phyloP scores from a whole-genome alignment of 371 early-diverging fungal genomes.

The Entomophthora muscae region DNA sequence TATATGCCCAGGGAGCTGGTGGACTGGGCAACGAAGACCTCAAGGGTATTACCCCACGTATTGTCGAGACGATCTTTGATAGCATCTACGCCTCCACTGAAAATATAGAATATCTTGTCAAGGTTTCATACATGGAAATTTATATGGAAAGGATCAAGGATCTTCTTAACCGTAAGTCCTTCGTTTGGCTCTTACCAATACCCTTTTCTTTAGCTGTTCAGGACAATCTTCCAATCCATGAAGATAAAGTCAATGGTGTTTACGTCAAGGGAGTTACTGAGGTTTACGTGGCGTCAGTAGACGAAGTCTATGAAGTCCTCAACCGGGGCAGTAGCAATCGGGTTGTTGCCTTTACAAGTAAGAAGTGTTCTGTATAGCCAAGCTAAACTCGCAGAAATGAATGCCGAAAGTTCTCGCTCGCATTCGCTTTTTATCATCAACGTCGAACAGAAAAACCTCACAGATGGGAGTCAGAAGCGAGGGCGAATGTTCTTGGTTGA shows the following conservation, averaged over 20 bases:
- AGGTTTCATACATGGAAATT: constrained; percentile 96
- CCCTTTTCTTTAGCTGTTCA: constrained; percentile 47
- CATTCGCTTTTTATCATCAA: constrained; percentile 97
- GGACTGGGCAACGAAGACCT: constrained; percentile 76
- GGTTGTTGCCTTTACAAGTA: constrained; percentile 82
- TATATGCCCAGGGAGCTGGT: constrained; percentile 73
- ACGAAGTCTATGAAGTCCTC: constrained; percentile 91
- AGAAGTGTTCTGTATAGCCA: constrained; percentile 11
- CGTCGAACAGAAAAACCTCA: constrained; percentile 79
- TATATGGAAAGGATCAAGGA: constrained; percentile 99
- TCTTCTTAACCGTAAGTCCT: constrained; percentile 67
- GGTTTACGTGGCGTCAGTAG: constrained; percentile 79
- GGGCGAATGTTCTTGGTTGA: constrained; percentile 94
- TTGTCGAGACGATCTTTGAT: constrained; percentile 78
- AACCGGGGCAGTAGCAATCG: constrained; percentile 74
- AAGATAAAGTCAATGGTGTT: constrained; percentile 85
- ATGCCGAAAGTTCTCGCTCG: constrained; percentile 87
- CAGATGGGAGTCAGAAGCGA: constrained; percentile 64
- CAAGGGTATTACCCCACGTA: constrained; percentile 88
- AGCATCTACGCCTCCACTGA: constrained; percentile 69
- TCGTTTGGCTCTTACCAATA: too few relatives aligned
- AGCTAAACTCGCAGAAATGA: constrained; percentile 47
- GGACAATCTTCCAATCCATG: constrained; percentile 86
- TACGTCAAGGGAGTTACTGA: constrained; percentile 91
- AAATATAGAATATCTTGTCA: constrained; percentile 82